Evolutionary conservation across 768 basidiomycete genomes (phyloP).

Genomic region (Tricholomella constricta): DNA sequence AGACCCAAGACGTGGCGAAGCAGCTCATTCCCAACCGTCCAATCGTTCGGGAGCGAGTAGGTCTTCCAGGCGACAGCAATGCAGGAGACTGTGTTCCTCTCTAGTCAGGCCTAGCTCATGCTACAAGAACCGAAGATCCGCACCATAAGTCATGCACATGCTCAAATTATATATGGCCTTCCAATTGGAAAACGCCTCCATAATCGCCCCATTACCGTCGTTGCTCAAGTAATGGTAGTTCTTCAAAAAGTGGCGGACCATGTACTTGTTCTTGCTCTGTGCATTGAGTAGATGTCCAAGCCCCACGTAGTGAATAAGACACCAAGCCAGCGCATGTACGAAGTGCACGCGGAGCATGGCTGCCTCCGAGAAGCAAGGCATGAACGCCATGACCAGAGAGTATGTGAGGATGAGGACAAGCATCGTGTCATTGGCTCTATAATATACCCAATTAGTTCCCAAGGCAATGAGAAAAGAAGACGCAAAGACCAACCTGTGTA

Average conservation of each 20-base stretch:
- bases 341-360: constrained; percentile 69
- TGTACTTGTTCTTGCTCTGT: constrained; percentile 84
- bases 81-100: constrained; percentile 66
- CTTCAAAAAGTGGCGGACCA: constrained; percentile 93
- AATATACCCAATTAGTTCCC: constrained; percentile 3
- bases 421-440: constrained; percentile 83
- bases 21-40: constrained; percentile 86
- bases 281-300: constrained; percentile 82
- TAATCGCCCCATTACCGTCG: constrained; percentile 76
- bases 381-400: constrained; percentile 54
- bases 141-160: constrained; percentile 94
- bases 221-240: constrained; percentile 85
- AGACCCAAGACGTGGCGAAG: constrained; percentile 86
- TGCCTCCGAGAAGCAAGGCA: constrained; percentile 56
- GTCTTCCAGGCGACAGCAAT: constrained; percentile 87
- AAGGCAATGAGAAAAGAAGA: neutral
- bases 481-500: constrained; percentile 81
- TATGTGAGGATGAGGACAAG: constrained; percentile 77
- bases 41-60: constrained; percentile 78
- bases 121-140: neutral
- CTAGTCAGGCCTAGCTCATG: neutral
- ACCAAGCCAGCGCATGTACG: constrained; percentile 83
- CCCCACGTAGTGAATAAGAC: constrained; percentile 84
- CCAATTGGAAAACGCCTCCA: constrained; percentile 96
- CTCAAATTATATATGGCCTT: constrained; percentile 91